Base-by-base conservation (phyloP, 345 rosid species). In the Noccaea caerulescens region DNA sequence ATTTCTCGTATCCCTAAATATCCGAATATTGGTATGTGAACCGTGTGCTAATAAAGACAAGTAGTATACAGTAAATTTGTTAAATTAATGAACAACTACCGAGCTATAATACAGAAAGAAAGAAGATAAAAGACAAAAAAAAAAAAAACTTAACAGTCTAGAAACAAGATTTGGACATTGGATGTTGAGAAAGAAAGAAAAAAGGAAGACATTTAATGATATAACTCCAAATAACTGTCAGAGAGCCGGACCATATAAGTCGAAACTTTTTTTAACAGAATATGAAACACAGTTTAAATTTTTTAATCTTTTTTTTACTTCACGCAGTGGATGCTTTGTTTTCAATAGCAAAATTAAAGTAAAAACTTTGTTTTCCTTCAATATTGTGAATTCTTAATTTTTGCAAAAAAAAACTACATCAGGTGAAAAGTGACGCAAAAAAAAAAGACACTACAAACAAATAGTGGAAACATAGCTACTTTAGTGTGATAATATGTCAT, bases 1-100 rank as follows among this genome's bases (percentile, higher is more conserved):
- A 41, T 46, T 37, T 73, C 52, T 44, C 71, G 71, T 56, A 73
- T 18, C 59, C 23, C 59, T 16, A 65, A 57, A 66, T 57, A 65
- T 64, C 58, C 37, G 7, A 1, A 55, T 39, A 16, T 7, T 25
- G 42, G 41, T 55, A 55, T 13, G 43, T 27, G 71, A 39, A 30
- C 66, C 36, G 27, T 30, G 44, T 30, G 44, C 10, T 52, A 4
- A 65, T 25, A 57, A 65, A 27, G 66, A 73, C 77, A 65, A 61
- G 30, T 5, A 11, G 12, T 11, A 14, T 51, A 12, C 43, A 39
- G 42, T 68, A 50, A 51, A 39, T 27, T 46, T 38, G 64, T 58
- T 58, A 58, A 27, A 38, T 38, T 47, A 69, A 58, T 25, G 67
- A 38, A 61, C 75, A 61, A 65, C 51, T 27, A 47, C 49, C 59